Evolutionary conservation across 2,329 filamentous ascomycete species (phyloP), one percentile per base, ranked within the genome.

Genomic region (Pezicula radicicola): DNA sequence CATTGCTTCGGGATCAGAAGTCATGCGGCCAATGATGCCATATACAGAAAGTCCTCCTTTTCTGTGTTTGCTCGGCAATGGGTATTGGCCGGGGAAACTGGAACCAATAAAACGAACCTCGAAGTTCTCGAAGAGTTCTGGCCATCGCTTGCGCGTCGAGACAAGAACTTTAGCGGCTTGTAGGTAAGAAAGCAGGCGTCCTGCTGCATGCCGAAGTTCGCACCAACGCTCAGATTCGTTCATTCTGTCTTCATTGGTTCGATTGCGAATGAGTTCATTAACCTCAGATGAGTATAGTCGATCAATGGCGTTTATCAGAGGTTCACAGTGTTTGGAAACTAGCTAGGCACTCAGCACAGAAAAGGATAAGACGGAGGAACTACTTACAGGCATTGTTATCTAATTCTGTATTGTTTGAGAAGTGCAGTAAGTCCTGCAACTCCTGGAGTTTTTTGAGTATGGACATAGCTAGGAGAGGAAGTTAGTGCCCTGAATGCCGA

Each of bases 111-210:
- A 49, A 16, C n/a, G 28, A 33, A 56, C 47, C 46, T 43, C 21
- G 35, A 51, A 54, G 47, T 54, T 28, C 7, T 56, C 51, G 47
- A 56, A 56, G 9, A 56, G 54, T 33, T 49, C 48, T 42, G 54
- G 54, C 52, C 48, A 54, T 49, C 28, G 39, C 37, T 51, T 52
- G 12, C 59, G 59, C 2, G 62, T 60, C 4, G 52, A 52, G 30
- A 65, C 46, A 27, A 68, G 46, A 1, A 56, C 51, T 2, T 52
- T 56, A 30, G 61, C 56, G 27, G 58, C 62, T 39, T 61, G 51
- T n/a, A 53, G 55, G 44, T 66, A 67, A 9, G 65, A 66, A 2
- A 59, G 52, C 6, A 67, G 56, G 1, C 65, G 63, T 9, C 62
- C 56, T 6, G 62, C 46, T 2, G 59, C 52, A 49, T 68, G 66